Evolutionary conservation across 352 stramenopile species (phyloP).

Genomic region (Thalassiosira livingstoniorum): DNA sequence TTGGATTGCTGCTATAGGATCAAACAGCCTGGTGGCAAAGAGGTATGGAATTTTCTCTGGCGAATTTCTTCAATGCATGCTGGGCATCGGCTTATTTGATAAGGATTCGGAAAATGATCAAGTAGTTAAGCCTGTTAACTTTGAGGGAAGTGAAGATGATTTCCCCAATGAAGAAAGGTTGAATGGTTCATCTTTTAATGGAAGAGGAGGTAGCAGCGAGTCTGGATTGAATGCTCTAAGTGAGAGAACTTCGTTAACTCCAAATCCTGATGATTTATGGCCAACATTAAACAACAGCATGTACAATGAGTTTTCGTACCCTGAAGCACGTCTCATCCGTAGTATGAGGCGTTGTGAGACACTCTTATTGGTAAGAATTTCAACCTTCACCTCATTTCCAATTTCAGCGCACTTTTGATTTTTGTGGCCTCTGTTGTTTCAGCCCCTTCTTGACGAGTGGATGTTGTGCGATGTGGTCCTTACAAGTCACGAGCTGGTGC

Average conservation of each 20-base stretch:
- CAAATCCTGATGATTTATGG: constrained; percentile 12
- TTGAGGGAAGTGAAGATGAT: neutral
- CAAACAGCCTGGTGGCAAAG: constrained; percentile 54
- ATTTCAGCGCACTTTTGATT: no score
- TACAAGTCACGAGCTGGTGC: constrained; percentile 81
- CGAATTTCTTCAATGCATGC: constrained; percentile 80
- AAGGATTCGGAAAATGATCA: constrained; percentile 3
- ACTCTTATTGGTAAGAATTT: no score
- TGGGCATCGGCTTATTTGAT: constrained; percentile 68
- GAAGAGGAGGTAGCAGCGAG: neutral
- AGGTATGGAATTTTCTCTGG: constrained; percentile 79
- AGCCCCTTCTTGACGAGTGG: constrained; percentile 78
- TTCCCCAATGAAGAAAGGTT: constrained; percentile 24
- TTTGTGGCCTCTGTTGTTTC: no score
- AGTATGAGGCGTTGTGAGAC: constrained; percentile 82
- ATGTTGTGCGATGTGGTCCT: constrained; percentile 79
- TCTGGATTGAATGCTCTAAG: neutral
- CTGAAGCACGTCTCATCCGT: constrained; percentile 72
- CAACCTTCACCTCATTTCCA: no score
- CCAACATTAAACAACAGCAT: constrained; percentile 47
- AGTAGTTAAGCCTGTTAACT: neutral
- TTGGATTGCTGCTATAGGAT: no score
- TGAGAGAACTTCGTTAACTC: neutral
- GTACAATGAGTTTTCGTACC: constrained; percentile 66
- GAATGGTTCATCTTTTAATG: constrained; percentile 14